phyloP scores from a whole-genome alignment of 352 stramenopile species.

The Albugo candida region DNA sequence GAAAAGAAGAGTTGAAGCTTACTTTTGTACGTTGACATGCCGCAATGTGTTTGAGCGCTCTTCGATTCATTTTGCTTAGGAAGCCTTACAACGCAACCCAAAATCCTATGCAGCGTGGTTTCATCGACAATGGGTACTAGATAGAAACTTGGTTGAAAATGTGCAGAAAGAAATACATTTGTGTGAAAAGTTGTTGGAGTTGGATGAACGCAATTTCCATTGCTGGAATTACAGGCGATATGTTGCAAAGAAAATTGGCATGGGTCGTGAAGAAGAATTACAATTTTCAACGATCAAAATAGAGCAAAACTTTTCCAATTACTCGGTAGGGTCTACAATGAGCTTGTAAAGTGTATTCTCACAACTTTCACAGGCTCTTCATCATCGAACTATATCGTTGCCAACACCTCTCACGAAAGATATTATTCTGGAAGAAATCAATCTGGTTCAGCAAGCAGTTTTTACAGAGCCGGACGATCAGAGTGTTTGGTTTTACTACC shows the following conservation, averaged over 20 bases:
- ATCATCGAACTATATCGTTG: slow-evolving; percentile 41
- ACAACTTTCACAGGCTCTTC: slow-evolving; percentile 16
- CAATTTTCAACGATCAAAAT: slow-evolving; percentile 93
- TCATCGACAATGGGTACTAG: slow-evolving; percentile 72
- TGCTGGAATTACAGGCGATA: slow-evolving; percentile 95
- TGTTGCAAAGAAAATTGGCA: slow-evolving; percentile 32
- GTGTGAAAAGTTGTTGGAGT: slow-evolving; percentile 41
- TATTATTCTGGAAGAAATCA: slow-evolving; percentile 51
- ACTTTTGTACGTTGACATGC: slow-evolving; percentile 24
- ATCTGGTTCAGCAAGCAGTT: slow-evolving; percentile 84
- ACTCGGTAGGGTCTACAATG: slow-evolving; percentile 54
- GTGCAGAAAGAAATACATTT: slow-evolving; percentile 55
- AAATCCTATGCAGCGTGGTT: slow-evolving; percentile 93
- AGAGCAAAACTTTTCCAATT: slow-evolving; percentile 97
- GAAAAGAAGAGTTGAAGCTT: slow-evolving; percentile 76
- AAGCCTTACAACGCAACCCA: slow-evolving; percentile 88
- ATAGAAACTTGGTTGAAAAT: slow-evolving; percentile 31
- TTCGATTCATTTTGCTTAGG: slow-evolving; percentile 13
- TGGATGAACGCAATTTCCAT: slow-evolving; percentile 98
- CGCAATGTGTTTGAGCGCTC: neutral
- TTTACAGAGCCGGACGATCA: slow-evolving; percentile 99
- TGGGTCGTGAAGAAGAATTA: slow-evolving; percentile 59
- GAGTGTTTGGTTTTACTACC: slow-evolving; percentile 97
- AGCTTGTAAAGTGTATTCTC: neutral
- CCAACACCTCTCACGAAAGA: slow-evolving; percentile 25